Conservation (phyloP, 2,329 filamentous ascomycete genomes). For the Paecilomyces niveus region DNA sequence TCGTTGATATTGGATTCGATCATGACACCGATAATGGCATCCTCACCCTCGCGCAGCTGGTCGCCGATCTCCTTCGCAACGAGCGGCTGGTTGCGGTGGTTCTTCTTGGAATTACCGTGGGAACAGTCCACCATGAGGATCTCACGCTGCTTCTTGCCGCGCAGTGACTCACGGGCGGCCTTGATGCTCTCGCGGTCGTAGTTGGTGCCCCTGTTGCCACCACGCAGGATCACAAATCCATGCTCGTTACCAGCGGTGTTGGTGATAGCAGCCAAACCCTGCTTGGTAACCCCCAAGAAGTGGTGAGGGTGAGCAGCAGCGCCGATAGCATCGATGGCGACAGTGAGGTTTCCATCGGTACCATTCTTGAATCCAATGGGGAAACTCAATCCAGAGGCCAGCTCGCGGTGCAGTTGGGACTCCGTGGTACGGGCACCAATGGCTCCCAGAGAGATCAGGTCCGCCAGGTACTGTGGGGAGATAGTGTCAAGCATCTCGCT, state of each 20-base stretch:
- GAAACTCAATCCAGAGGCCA: constrained; percentile 91
- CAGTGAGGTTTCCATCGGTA: constrained; percentile 82
- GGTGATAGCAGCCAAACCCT: constrained; percentile 90
- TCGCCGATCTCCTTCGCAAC: constrained; percentile 76
- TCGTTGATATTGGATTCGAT: constrained; percentile 98
- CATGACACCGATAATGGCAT: constrained; percentile 91
- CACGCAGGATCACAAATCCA: constrained; percentile 92
- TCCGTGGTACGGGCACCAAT: constrained; percentile 96
- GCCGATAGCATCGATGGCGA: constrained; percentile 94
- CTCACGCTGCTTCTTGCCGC: constrained; percentile 74
- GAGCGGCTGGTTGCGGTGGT: constrained; percentile 95
- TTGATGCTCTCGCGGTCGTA: constrained; percentile 81
- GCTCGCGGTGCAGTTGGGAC: constrained; percentile 90
- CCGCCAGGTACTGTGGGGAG: constrained; percentile 93
- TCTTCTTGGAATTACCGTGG: constrained; percentile 95
- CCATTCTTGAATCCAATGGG: constrained; percentile 99
- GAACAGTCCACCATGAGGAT: constrained; percentile 99
- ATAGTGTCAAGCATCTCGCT: constrained; percentile 99
- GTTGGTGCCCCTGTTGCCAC: constrained; percentile 87
- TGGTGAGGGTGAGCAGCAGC: constrained; percentile 63
- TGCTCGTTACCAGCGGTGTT: constrained; percentile 91
- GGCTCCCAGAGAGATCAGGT: constrained; percentile 89
- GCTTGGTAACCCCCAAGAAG: constrained; percentile 98
- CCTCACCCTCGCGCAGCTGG: constrained; percentile 81
- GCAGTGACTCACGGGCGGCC: constrained; percentile 67